These are phyloP conservation scores for Candida loeiensis DNA, from an alignment of 805 yeast genomes.

Conservation along the genomic window DNA sequence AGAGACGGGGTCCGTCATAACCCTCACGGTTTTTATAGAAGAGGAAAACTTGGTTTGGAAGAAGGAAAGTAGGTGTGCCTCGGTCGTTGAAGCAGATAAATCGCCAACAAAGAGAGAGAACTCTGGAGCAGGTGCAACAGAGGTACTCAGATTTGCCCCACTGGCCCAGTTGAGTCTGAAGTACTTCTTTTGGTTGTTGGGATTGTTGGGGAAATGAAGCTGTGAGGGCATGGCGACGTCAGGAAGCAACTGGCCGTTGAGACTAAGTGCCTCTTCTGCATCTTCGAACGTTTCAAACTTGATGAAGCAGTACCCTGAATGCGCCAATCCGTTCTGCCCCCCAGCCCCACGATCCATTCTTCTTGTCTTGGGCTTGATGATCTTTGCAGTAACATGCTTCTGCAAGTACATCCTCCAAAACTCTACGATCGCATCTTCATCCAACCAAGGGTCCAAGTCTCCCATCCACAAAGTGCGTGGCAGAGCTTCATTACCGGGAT, in stretches of 20 bases:
- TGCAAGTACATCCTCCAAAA: slow-evolving; percentile 59
- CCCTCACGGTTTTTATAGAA: slow-evolving; percentile 74
- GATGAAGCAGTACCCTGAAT: slow-evolving; percentile 70
- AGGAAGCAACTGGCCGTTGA: slow-evolving; percentile 66
- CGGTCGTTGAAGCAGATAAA: slow-evolving; percentile 72
- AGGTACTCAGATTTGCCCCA: slow-evolving; percentile 71
- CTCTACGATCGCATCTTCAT: slow-evolving; percentile 51
- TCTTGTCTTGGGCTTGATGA: slow-evolving; percentile 47
- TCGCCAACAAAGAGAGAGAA: slow-evolving; percentile 81
- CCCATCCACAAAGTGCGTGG: slow-evolving; percentile 89
- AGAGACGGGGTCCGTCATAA: slow-evolving; percentile 80
- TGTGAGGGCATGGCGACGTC: slow-evolving; percentile 48
- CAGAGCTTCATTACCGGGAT: slow-evolving; percentile 24
- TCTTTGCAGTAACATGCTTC: slow-evolving; percentile 59
- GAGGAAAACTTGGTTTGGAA: slow-evolving; percentile 62
- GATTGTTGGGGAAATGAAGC: slow-evolving; percentile 36
- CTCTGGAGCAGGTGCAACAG: slow-evolving; percentile 71
- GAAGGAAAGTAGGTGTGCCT: slow-evolving; percentile 69
- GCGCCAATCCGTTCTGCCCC: slow-evolving; percentile 24
- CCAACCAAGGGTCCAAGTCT: slow-evolving; percentile 76
- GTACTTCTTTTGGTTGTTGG: slow-evolving; percentile 51
- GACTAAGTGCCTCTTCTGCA: slow-evolving; percentile 63
- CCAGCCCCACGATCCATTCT: slow-evolving; percentile 17
- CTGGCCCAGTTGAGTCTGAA: slow-evolving; percentile 83
- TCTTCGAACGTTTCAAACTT: slow-evolving; percentile 68